Conservation (phyloP, 768 basidiomycete genomes). For the Clitopilus passeckerianus region DNA sequence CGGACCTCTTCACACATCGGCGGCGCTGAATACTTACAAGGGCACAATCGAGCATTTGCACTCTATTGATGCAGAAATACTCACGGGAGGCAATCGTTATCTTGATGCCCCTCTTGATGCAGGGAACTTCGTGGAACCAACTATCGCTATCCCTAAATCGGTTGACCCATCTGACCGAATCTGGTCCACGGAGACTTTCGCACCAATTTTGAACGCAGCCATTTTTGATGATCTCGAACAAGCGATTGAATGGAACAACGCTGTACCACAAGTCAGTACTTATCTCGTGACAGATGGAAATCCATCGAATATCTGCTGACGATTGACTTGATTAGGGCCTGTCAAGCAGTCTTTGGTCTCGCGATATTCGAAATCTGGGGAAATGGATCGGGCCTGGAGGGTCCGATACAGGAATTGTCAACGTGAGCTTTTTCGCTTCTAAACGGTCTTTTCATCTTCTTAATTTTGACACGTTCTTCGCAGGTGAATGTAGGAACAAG, state of each 20-base stretch:
- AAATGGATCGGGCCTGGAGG: slow-evolving; percentile 91
- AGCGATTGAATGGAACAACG: slow-evolving; percentile 88
- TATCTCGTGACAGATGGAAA: slow-evolving; percentile 6
- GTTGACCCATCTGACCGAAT: slow-evolving; percentile 47
- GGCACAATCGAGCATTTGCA: slow-evolving; percentile 57
- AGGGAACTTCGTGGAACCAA: slow-evolving; percentile 90
- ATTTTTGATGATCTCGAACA: slow-evolving; percentile 84
- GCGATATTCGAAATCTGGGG: slow-evolving; percentile 76
- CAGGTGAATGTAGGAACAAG: slow-evolving; percentile 58
- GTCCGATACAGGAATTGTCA: slow-evolving; percentile 89
- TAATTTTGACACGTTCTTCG: slow-evolving; percentile 4
- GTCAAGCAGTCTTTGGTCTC: slow-evolving; percentile 89
- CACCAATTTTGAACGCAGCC: slow-evolving; percentile 83
- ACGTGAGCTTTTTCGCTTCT: slow-evolving; percentile 44
- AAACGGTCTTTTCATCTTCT: not conserved
- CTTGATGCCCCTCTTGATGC: slow-evolving; percentile 41
- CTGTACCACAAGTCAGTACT: slow-evolving; percentile 63
- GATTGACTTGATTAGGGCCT: slow-evolving; percentile 49
- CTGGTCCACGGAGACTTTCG: slow-evolving; percentile 83
- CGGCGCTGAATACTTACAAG: slow-evolving; percentile 63
- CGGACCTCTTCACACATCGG: slow-evolving; percentile 79
- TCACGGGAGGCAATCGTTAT: slow-evolving; percentile 67
- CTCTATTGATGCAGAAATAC: slow-evolving; percentile 65
- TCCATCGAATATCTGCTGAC: slow-evolving; percentile 7
- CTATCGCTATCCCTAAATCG: slow-evolving; percentile 68